These are phyloP conservation scores for Pleurotus tuber-regium DNA, from an alignment of 768 basidiomycete genomes.

Conservation along the genomic window DNA sequence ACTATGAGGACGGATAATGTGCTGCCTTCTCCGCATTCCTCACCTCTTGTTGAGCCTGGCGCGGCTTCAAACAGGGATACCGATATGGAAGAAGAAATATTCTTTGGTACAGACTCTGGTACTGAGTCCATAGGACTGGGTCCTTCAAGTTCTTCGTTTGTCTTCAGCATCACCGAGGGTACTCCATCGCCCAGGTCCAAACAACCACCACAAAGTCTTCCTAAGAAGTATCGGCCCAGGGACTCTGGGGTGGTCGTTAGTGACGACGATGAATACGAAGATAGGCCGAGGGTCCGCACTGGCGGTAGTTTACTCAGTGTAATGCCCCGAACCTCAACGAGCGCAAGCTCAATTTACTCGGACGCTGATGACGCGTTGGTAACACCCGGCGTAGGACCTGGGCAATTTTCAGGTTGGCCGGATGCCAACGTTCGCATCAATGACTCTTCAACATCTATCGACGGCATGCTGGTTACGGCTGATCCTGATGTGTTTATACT, in stretches of 20 bases:
- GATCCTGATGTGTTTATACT: conserved; percentile 69
- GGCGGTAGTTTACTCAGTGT: conserved; percentile 27
- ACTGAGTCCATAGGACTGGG: conserved; percentile 15
- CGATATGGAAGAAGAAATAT: conserved; percentile 55
- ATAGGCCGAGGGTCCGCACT: background rate
- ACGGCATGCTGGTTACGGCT: conserved; percentile 23
- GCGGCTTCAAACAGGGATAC: conserved; percentile 19
- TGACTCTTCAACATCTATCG: conserved; percentile 32
- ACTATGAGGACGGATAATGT: conserved; percentile 35
- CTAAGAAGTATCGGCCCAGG: conserved; percentile 68
- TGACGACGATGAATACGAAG: conserved; percentile 43
- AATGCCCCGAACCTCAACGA: conserved; percentile 60
- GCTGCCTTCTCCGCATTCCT: conserved; percentile 50
- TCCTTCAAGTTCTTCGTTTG: conserved; percentile 50
- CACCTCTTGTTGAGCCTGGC: conserved; percentile 30
- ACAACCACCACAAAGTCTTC: conserved; percentile 35
- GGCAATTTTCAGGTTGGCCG: conserved; percentile 63
- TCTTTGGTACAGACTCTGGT: conserved; percentile 37
- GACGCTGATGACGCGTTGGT: conserved; percentile 62
- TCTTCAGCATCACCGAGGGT: conserved; percentile 50
- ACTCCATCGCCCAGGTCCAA: conserved; percentile 56
- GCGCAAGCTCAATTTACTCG: conserved; percentile 55
- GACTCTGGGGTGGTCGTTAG: conserved; percentile 65
- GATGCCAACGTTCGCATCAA: conserved; percentile 35
- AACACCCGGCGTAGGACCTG: conserved; percentile 62